Percentiles rank a stretch among this genome's conserved stretches.
Evolutionary conservation across 2,329 filamentous ascomycete genomes (phyloP).

Genomic region (Ophiocordyceps camponoti-rufipedis): DNA sequence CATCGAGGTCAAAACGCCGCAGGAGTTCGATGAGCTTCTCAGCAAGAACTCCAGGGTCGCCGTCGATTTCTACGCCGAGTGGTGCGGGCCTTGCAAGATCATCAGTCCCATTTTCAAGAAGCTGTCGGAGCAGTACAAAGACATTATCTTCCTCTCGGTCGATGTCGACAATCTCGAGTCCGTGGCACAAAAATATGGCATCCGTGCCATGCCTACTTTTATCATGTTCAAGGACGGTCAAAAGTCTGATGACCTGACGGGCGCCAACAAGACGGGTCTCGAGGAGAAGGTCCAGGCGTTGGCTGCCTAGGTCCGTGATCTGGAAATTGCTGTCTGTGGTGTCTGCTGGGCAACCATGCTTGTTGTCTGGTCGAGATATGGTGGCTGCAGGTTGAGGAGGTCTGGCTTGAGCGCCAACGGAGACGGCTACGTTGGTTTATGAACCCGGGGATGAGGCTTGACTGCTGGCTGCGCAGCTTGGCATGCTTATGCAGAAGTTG

Average conservation of each 20-base stretch:
- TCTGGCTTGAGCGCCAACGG: neutral
- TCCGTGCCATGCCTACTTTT: conserved; percentile 91
- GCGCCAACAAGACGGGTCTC: conserved; percentile 47
- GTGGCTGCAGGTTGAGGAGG: neutral
- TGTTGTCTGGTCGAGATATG: neutral
- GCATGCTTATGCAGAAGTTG: too few relatives aligned
- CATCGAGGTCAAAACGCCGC: conserved; percentile 1
- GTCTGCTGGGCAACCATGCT: neutral
- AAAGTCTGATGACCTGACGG: conserved; percentile 56
- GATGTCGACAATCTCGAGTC: conserved; percentile 72
- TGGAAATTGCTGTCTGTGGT: neutral
- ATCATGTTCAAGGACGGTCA: conserved; percentile 64
- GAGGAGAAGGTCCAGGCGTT: conserved; percentile 1
- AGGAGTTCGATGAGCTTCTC: conserved; percentile 35
- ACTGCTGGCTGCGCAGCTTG: neutral
- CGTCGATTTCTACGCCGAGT: conserved; percentile 54
- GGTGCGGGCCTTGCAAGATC: conserved; percentile 91
- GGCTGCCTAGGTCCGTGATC: neutral
- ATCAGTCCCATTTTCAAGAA: conserved; percentile 46
- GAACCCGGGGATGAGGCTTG: neutral
- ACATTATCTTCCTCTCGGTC: conserved; percentile 66
- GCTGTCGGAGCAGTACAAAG: conserved; percentile 33
- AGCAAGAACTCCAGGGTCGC: conserved; percentile 37
- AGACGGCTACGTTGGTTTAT: neutral
- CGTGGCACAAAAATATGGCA: conserved; percentile 56